Evolutionary conservation across 2,329 filamentous ascomycete genomes (phyloP).

Genomic region (Botrytis squamosa): DNA sequence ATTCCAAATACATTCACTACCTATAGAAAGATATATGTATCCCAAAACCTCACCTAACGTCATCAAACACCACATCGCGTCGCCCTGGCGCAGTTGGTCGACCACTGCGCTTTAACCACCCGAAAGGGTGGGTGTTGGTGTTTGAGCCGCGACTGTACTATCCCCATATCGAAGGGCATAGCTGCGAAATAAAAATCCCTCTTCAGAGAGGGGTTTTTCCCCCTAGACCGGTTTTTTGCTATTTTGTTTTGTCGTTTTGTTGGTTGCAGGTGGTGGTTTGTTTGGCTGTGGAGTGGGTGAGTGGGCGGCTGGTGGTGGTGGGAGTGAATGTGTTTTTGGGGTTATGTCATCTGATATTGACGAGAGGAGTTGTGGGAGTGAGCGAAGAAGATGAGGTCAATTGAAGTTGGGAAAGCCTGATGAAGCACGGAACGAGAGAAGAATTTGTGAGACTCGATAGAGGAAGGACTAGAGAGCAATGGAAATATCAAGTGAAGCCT

Average conservation of each 20-base stretch:
- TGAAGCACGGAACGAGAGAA: neutral
- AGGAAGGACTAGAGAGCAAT: neutral
- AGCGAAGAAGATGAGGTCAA: neutral
- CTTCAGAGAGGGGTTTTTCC: neutral
- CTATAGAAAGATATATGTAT: neutral
- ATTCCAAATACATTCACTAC: neutral
- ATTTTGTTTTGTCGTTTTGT: neutral
- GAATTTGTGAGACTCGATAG: neutral
- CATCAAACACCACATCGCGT: neutral
- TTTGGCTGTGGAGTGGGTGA: neutral
- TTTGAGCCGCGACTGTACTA: neutral
- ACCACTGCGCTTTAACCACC: neutral
- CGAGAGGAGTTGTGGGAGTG: neutral
- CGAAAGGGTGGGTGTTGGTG: neutral
- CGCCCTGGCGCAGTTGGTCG: neutral
- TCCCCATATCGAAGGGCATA: neutral
- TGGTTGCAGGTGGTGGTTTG: neutral
- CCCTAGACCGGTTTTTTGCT: neutral
- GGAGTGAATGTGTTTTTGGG: neutral
- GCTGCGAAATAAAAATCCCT: neutral
- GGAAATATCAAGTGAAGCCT: too few species aligned
- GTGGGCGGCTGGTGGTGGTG: neutral
- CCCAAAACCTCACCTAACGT: neutral
- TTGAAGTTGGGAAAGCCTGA: neutral
- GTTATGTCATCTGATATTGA: neutral